These are phyloP conservation scores for Dichotomocladium elegans DNA, from an alignment of 371 early-diverging fungal species.

Conservation along the genomic window DNA sequence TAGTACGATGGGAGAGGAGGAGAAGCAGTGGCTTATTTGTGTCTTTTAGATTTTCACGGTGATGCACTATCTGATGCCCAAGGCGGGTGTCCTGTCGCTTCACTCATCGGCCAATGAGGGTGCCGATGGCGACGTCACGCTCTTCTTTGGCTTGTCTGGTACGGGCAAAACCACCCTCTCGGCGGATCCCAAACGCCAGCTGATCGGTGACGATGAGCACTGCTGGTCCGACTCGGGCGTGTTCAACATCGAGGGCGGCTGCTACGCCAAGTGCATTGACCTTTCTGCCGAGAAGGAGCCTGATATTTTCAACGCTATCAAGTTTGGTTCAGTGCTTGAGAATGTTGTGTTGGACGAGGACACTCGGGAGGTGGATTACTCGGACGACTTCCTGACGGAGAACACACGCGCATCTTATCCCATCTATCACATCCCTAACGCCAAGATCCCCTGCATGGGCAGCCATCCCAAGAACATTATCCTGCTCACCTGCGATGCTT, in stretches of 20 bases:
- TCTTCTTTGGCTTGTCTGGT: slow-evolving; percentile 97
- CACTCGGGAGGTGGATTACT: slow-evolving; percentile 82
- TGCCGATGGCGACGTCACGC: slow-evolving; percentile 83
- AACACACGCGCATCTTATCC: slow-evolving; percentile 96
- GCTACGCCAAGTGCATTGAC: slow-evolving; percentile 95
- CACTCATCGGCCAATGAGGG: slow-evolving; percentile 97
- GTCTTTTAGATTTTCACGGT: slow-evolving; percentile 77
- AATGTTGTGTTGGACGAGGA: slow-evolving; percentile 84
- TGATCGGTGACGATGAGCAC: slow-evolving; percentile 98
- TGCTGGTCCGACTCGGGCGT: slow-evolving; percentile 93
- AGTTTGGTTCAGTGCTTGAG: slow-evolving; percentile 89
- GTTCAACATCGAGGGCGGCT: slow-evolving; percentile 97
- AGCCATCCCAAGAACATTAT: slow-evolving; percentile 94
- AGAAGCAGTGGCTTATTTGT: background rate
- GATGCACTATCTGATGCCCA: slow-evolving; percentile 98
- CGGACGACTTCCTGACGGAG: slow-evolving; percentile 77
- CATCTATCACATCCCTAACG: slow-evolving; percentile 90
- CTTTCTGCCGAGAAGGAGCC: slow-evolving; percentile 93
- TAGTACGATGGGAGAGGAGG: background rate
- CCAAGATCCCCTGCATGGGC: slow-evolving; percentile 89
- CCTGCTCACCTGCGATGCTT: slow-evolving; percentile 94
- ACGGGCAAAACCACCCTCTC: slow-evolving; percentile 97
- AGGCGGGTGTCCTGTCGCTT: slow-evolving; percentile 93
- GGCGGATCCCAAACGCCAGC: slow-evolving; percentile 85
- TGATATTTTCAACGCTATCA: slow-evolving; percentile 90